phyloP scores from a whole-genome alignment of 169 alveolate species.

The Babesia sp. region DNA sequence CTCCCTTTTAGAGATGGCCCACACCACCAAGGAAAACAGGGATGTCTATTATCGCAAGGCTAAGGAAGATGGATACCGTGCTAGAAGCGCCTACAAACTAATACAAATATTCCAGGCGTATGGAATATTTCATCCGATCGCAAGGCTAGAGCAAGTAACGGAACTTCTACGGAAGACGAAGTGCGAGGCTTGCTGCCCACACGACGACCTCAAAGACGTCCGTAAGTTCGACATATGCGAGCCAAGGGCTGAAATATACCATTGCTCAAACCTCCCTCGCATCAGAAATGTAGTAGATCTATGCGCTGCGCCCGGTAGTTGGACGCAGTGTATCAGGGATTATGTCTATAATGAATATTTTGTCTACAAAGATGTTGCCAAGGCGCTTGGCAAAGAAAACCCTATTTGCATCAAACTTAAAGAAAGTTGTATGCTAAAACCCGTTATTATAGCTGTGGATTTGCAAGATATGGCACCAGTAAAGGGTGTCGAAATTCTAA shows the following conservation, averaged over 20 bases:
- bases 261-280: conserved; percentile 59
- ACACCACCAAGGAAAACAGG: conserved; percentile 89
- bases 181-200: conserved; percentile 48
- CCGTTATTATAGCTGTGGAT: conserved; percentile 93
- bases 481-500: conserved; percentile 88
- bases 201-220: conserved; percentile 15
- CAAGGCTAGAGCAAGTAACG: conserved; percentile 14
- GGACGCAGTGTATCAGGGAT: conserved; percentile 87
- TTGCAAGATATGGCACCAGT: conserved; percentile 96
- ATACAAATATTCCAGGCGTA: conserved; percentile 92
- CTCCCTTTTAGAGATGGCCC: conserved; percentile 80
- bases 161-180: conserved; percentile 26
- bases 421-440: conserved; percentile 66
- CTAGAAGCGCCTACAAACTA: conserved; percentile 95
- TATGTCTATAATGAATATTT: conserved; percentile 52
- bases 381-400: conserved; percentile 44
- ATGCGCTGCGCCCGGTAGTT: conserved; percentile 99
- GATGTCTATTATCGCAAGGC: conserved; percentile 97
- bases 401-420: conserved; percentile 52
- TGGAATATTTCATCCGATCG: conserved; percentile 73
- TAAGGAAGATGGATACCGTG: conserved; percentile 95
- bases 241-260: conserved; percentile 37
- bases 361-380: conserved; percentile 51
- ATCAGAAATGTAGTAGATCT: conserved; percentile 90
- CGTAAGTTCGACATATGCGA: conserved; percentile 30